These are phyloP conservation scores for Fagopyrum tataricum DNA, from an alignment of 148 eudicot genomes.

Conservation along the genomic window DNA sequence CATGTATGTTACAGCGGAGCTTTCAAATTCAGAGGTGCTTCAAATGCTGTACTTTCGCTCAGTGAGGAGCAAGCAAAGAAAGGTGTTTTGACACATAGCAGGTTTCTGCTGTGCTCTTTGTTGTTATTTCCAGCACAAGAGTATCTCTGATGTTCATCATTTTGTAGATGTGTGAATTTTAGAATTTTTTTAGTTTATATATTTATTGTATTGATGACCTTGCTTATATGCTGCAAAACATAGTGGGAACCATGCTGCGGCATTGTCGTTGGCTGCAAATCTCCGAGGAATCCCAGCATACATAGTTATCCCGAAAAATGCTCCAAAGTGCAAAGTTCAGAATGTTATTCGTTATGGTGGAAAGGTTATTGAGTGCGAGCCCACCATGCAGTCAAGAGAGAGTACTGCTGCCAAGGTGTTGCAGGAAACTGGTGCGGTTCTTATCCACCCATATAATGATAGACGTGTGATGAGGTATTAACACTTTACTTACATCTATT, in stretches of 20 bases:
- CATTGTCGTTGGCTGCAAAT: slow-evolving; percentile 85
- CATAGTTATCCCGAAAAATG: slow-evolving; percentile 75
- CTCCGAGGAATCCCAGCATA: slow-evolving; percentile 86
- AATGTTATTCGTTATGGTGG: slow-evolving; percentile 92
- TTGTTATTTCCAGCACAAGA: neutral
- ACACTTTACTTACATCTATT: no score
- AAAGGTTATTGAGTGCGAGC: slow-evolving; percentile 75
- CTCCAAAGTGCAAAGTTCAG: slow-evolving; percentile 95
- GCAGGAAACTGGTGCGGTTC: slow-evolving; percentile 80
- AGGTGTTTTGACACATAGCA: slow-evolving; percentile 99
- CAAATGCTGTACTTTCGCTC: slow-evolving; percentile 87
- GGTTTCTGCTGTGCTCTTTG: slow-evolving; percentile 30
- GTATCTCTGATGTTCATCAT: neutral
- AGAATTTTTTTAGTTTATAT: neutral
- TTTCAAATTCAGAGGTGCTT: slow-evolving; percentile 92
- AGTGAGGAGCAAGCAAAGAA: slow-evolving; percentile 60
- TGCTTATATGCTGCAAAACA: slow-evolving; percentile 7
- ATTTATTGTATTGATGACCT: neutral
- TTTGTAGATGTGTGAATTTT: neutral
- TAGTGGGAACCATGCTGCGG: slow-evolving; percentile 98
- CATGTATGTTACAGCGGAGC: slow-evolving; percentile 61
- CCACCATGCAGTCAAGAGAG: slow-evolving; percentile 70
- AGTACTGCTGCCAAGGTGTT: slow-evolving; percentile 54
- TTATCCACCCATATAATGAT: slow-evolving; percentile 89
- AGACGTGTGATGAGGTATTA: slow-evolving; percentile 63